phyloP scores from a whole-genome alignment of 768 basidiomycete species.

The Psilocybe tampanensis region DNA sequence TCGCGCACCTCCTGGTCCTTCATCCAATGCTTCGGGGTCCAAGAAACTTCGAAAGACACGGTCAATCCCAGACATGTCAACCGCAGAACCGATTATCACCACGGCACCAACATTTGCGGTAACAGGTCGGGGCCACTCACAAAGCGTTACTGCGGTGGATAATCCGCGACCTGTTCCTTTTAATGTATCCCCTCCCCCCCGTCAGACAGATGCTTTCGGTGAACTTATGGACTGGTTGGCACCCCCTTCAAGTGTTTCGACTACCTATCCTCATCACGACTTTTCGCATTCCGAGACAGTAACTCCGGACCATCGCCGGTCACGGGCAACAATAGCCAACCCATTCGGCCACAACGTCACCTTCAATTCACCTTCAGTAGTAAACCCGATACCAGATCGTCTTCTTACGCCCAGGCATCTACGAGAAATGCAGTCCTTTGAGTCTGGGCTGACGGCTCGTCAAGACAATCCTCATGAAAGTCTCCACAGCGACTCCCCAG shows the following conservation, averaged over 20 bases:
- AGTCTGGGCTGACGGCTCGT: constrained; percentile 77
- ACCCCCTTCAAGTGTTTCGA: constrained; percentile 39
- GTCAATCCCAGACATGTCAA: constrained; percentile 67
- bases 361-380: constrained; percentile 61
- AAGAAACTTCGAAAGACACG: constrained; percentile 73
- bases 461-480: constrained; percentile 40
- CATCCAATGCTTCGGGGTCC: constrained; percentile 27
- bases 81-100: constrained; percentile 27
- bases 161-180: constrained; percentile 44
- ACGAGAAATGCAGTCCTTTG: constrained; percentile 89
- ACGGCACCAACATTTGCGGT: constrained; percentile 24
- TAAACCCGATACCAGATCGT: constrained; percentile 42
- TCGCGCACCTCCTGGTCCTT: constrained; percentile 28
- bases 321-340: constrained; percentile 39
- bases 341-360: constrained; percentile 69
- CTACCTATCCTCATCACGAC: constrained; percentile 36
- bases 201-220: constrained; percentile 56
- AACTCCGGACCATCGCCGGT: constrained; percentile 24
- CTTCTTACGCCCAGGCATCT: constrained; percentile 55
- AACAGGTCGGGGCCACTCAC: constrained; percentile 69
- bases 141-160: constrained; percentile 77
- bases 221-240: constrained; percentile 67
- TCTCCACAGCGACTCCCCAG: constrained; percentile 19
- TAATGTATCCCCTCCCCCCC: constrained; percentile 25
- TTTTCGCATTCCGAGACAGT: constrained; percentile 27